phyloP scores from a whole-genome alignment of 1,284 basidiomycete genomes.

The Apiotrichum sp. region DNA sequence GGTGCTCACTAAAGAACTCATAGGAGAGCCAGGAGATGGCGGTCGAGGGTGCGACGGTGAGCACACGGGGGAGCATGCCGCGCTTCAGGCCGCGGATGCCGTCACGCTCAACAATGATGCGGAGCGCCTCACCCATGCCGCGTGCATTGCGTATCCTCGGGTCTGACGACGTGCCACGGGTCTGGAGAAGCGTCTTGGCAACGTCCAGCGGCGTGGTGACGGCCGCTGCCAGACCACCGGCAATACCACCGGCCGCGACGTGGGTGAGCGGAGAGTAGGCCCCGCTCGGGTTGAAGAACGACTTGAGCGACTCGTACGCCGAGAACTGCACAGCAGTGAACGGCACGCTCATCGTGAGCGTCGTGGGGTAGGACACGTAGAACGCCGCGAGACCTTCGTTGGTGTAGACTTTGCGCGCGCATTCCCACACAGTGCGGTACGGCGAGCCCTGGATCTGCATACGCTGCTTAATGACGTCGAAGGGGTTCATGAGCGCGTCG shows the following conservation, averaged over 20 bases:
- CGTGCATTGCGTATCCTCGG: constrained; percentile 72
- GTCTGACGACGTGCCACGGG: constrained; percentile 77
- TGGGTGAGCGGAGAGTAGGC: constrained; percentile 88
- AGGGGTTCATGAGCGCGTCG: constrained; percentile 99
- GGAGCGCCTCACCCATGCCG: constrained; percentile 83
- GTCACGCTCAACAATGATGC: constrained; percentile 79
- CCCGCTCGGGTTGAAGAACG: constrained; percentile 74
- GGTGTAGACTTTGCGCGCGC: constrained; percentile 72
- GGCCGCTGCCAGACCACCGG: constrained; percentile 89
- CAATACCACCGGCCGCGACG: constrained; percentile 81
- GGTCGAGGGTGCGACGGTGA: constrained; percentile 96
- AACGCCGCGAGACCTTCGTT: constrained; percentile 86
- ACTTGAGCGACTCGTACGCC: constrained; percentile 91
- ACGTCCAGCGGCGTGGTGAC: constrained; percentile 97
- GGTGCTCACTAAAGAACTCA: constrained; percentile 84
- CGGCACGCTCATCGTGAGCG: constrained; percentile 91
- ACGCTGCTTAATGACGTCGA: constrained; percentile 98
- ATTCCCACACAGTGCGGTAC: constrained; percentile 75
- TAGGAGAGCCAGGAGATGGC: constrained; percentile 96
- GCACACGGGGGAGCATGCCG: constrained; percentile 82
- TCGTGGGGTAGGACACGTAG: constrained; percentile 98
- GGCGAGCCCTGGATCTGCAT: constrained; percentile 95
- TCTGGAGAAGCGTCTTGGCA: constrained; percentile 83
- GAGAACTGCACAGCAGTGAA: constrained; percentile 98
- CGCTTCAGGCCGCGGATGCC: constrained; percentile 79